phyloP scores from a whole-genome alignment of 352 stramenopile genomes.

The Globisporangium cederbergense region DNA sequence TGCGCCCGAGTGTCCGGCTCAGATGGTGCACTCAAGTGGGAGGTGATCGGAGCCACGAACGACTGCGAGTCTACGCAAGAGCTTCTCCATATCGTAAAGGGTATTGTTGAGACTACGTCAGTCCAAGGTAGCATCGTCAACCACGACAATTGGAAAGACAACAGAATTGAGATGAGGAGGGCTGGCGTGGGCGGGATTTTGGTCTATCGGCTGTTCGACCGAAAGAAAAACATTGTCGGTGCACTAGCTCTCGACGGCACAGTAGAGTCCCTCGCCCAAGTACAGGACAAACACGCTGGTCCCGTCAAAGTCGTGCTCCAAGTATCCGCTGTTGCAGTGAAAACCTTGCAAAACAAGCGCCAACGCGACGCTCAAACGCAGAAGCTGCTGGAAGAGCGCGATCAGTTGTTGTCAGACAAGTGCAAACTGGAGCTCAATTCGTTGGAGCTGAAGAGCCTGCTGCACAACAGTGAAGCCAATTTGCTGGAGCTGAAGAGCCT shows the following conservation, averaged over 20 bases:
- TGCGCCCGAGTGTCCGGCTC: background rate
- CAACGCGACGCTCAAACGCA: background rate
- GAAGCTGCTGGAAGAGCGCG: background rate
- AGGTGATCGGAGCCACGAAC: background rate
- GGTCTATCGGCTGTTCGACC: conserved; percentile 1
- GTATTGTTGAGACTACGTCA: background rate
- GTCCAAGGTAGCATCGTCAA: background rate
- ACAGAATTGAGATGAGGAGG: background rate
- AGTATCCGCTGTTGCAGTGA: background rate
- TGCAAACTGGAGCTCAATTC: conserved; percentile 13
- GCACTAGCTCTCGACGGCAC: background rate
- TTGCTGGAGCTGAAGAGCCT: conserved; percentile 17
- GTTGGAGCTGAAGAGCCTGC: conserved; percentile 15
- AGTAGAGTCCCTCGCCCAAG: background rate
- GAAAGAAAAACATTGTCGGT: background rate
- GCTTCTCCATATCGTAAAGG: background rate
- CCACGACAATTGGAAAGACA: background rate
- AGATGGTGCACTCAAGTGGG: background rate
- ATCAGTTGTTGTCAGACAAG: conserved; percentile 12
- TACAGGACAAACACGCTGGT: background rate
- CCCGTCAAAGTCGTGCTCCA: background rate
- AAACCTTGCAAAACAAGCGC: background rate
- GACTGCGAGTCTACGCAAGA: background rate
- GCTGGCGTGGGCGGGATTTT: background rate
- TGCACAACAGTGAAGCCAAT: conserved; percentile 14